phyloP scores from a whole-genome alignment of 768 basidiomycete species.

The Rhodotorula paludigena region DNA sequence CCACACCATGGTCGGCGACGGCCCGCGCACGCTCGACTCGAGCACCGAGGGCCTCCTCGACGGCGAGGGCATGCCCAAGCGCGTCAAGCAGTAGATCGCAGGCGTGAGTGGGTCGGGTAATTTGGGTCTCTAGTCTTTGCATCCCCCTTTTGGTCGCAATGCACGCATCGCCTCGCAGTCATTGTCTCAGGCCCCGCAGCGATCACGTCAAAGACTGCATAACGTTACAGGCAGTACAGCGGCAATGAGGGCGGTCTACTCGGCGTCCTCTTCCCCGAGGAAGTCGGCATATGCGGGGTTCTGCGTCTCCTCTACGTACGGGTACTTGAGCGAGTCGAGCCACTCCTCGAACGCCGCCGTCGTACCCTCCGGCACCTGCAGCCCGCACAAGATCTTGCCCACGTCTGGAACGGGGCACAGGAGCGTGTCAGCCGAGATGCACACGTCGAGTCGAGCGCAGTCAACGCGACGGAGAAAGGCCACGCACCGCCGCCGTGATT shows the following conservation, averaged over 20 bases:
- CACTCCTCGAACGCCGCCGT: slow-evolving; percentile 66
- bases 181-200: no score
- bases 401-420: background rate
- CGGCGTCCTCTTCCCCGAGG: slow-evolving; percentile 4
- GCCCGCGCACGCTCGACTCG: slow-evolving; percentile 62
- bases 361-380: slow-evolving; percentile 76
- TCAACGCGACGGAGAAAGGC: background rate
- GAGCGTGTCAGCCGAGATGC: background rate
- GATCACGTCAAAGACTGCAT: no score
- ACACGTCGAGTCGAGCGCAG: no score
- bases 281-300: slow-evolving; percentile 27
- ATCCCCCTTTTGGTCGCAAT: no score
- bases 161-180: no score
- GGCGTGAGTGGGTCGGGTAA: no score
- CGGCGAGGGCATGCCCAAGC: slow-evolving; percentile 63
- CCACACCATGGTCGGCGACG: slow-evolving; percentile 87
- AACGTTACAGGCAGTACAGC: no score
- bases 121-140: no score
- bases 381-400: slow-evolving; percentile 72
- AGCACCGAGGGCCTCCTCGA: slow-evolving; percentile 62
- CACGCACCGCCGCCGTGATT: slow-evolving; percentile 89
- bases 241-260: no score
- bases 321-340: slow-evolving; percentile 71
- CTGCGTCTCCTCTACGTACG: slow-evolving; percentile 86
- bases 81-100: background rate